Evolutionary conservation across 192 early-diverging fungal species (phyloP), one percentile per base, ranked within the genome.

Genomic region (Mortierella hygrophila): DNA sequence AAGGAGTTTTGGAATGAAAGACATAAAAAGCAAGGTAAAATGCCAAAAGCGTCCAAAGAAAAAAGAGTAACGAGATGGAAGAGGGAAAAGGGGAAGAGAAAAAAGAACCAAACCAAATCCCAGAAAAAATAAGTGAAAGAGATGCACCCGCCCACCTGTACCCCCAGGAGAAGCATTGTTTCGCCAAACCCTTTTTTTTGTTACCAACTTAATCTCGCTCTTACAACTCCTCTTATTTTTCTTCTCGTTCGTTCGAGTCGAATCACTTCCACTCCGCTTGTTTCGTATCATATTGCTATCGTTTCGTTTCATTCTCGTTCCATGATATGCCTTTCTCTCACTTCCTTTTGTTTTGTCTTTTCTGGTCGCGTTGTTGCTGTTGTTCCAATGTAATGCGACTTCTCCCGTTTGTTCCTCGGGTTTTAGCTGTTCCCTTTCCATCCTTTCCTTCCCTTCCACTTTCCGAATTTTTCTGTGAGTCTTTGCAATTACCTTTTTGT

Each of bases 61-160:
- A 49, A 52, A 20, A 52, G 16, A 52, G 49, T 52, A 52, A 52
- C 49, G 3, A 49, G 47, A 15, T 35, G 47, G 47, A 52, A 52
- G 49, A 20, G 49, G 60, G 60, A 35, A 35, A 32, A 63, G 60
- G 29, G 60, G 60, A 15, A 11, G n/a, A 26, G 7, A 60, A 60
- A 60, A 65, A 65, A 65, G 60, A 65, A 15, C 29, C 60, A 32
- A 65, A 65, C 60, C 60, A 65, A 65, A 65, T 26, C 60, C 60
- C 60, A 65, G 26, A 15, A 60, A 60, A 42, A 70, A 42, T 21
- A 70, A 69, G 23, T 35, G 68, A 21, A 21, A 41, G 69, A 42
- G 69, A 20, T 70, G 40, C 69, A 65, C 60, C 60, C 60, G 4
- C 60, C 55, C 55, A 60, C 60, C 60, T 65, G 60, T 65, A 65